Percentiles rank a stretch among this genome's conserved stretches.
Conservation (phyloP, 139 green algal genomes). For the Picochlorum sp. region DNA sequence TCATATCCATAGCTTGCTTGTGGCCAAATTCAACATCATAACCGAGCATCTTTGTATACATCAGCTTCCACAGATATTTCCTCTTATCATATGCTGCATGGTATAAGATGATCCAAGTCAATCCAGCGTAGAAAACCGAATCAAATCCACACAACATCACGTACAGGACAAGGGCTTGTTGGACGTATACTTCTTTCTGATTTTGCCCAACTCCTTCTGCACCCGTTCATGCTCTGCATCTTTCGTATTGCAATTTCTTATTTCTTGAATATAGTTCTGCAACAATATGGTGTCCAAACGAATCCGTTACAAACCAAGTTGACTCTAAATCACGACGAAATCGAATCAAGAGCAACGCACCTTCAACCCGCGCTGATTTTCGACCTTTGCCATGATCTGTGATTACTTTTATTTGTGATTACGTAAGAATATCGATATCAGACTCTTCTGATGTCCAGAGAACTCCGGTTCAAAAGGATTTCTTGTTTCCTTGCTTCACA, state of each 20-base stretch:
- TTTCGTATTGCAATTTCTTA: slow-evolving; percentile 79
- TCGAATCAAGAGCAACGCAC: slow-evolving; percentile 21
- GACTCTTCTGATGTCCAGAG: no score
- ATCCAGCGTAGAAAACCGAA: slow-evolving; percentile 1
- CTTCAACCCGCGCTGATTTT: slow-evolving; percentile 62
- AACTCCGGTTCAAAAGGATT: no score
- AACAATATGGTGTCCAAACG: neutral
- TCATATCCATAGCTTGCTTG: slow-evolving; percentile 91
- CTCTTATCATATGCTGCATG: slow-evolving; percentile 89
- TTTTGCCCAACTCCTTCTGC: slow-evolving; percentile 98
- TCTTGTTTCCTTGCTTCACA: neutral
- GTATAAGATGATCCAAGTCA: neutral
- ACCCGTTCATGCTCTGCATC: slow-evolving; percentile 84
- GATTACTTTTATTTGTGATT: neutral
- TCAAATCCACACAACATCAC: neutral
- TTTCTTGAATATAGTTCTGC: slow-evolving; percentile 91
- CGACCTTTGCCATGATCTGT: slow-evolving; percentile 56
- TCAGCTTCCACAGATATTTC: slow-evolving; percentile 99
- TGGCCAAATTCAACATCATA: slow-evolving; percentile 99
- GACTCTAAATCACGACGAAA: neutral
- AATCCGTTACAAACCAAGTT: neutral
- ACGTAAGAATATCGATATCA: neutral
- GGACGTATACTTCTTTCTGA: slow-evolving; percentile 87
- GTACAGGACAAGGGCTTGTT: slow-evolving; percentile 47
- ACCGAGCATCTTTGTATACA: slow-evolving; percentile 99